Base-by-base conservation (phyloP, 495 filamentous ascomycete genomes). In the Neurospora sp. region DNA sequence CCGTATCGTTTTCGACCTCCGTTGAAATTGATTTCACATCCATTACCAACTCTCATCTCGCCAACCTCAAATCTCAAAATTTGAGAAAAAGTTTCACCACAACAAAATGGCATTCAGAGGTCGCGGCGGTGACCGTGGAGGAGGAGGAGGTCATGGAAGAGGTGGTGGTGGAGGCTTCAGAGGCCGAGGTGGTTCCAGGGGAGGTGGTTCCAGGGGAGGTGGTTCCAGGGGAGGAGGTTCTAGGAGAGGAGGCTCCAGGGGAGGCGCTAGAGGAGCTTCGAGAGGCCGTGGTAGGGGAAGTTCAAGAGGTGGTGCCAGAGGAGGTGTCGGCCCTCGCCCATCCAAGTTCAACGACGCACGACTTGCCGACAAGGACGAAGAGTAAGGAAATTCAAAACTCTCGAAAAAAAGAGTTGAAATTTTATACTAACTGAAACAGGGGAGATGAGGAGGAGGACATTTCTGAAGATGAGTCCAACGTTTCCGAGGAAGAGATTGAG, bases 401-500 rank as follows among this genome's bases (percentile, higher is more conserved):
- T 48, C 9, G 37, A 34, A 62, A 15, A 37, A 70, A 40, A 34
- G 70, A 34, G 39, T 2, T 31, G 21, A 17, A 31, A 31, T 3
- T 2, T 7, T 17, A 1, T 31, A 73, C 74, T 62, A 43, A 76
- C 42, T 73, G 28, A 19, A 72, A 74, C 39, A 76, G 74, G 5
- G 75, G 75, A 19, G 71, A 36, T 34, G 76, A 76, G 42, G 73
- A 73, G 5, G 73, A 77, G n/a, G 34, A 72, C 19, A 28, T 70
- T 19, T 78, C 72, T 3, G 80, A 80, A 28, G 73, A 76, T 34
- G 79, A 80, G 31, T 78, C 80, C 19, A 86, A 85, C 70, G 83
- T 84, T 37, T 87, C 83, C 17, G 76, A 80, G 28, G 80, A 79
- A 7, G 77, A 79, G 40, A 82, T 84, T 24, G 79, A 84, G 31